These are phyloP conservation scores for Aquilaria agallochum DNA, from an alignment of 441 rosid species.

Conservation along the genomic window DNA sequence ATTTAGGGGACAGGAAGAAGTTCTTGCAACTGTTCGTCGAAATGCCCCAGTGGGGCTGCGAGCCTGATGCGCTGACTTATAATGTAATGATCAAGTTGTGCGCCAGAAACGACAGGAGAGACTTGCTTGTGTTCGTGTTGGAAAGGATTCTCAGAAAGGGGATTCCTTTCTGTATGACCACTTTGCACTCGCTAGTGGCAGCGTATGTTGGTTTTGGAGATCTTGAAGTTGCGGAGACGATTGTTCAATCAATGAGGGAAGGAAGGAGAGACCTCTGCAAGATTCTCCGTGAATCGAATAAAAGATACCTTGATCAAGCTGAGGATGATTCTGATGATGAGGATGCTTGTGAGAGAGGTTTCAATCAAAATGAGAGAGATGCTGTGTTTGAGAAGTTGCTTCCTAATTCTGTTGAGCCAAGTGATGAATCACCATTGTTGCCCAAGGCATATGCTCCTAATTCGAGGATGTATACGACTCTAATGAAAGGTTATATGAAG, in stretches of 20 bases:
- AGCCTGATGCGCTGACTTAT: constrained; percentile 74
- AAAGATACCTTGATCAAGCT: constrained; percentile 32
- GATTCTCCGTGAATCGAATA: constrained; percentile 59
- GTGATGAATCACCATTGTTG: constrained; percentile 58
- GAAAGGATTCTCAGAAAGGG: constrained; percentile 63
- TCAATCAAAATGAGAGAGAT: constrained; percentile 15
- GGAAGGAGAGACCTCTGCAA: constrained; percentile 77
- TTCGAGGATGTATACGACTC: constrained; percentile 76
- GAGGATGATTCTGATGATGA: constrained; percentile 27
- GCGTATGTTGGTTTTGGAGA: constrained; percentile 94
- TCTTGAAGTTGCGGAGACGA: constrained; percentile 61
- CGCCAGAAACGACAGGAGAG: constrained; percentile 65
- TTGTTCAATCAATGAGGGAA: constrained; percentile 93
- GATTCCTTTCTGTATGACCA: constrained; percentile 65
- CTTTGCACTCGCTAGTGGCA: constrained; percentile 83
- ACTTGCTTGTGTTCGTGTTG: constrained; percentile 69
- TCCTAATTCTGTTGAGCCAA: constrained; percentile 45
- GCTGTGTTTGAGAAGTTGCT: constrained; percentile 62
- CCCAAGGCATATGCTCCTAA: constrained; percentile 61
- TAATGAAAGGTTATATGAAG: constrained; percentile 98
- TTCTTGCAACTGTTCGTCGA: constrained; percentile 65
- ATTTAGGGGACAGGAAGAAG: constrained; percentile 55
- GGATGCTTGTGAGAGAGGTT: constrained; percentile 12
- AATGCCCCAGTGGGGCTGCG: constrained; percentile 60
- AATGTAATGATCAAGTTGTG: constrained; percentile 86